Conservation (phyloP, 345 rosid species). For the Aquilaria sinensis region DNA sequence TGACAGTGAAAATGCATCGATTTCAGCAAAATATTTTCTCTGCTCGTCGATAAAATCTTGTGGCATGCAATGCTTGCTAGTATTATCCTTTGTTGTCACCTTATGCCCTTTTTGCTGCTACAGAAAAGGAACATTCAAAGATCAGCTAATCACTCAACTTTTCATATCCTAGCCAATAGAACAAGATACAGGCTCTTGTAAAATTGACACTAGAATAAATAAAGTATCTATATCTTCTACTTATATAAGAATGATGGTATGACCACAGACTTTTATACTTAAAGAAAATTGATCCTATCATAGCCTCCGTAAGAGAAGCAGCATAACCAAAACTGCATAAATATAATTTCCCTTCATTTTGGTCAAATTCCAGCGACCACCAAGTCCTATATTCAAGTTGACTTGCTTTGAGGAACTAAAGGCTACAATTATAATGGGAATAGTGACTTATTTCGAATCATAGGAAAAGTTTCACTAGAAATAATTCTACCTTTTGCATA, state of each 20-base stretch:
- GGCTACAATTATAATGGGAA: no score
- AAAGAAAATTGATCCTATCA: background rate
- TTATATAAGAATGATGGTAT: background rate
- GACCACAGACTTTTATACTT: background rate
- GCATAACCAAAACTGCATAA: no score
- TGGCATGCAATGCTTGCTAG: constrained; percentile 1
- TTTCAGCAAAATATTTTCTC: constrained; percentile 7
- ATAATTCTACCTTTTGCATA: no score
- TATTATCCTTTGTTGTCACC: background rate
- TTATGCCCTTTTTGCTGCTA: background rate
- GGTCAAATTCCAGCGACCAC: no score
- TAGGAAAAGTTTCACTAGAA: no score
- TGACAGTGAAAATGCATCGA: constrained; percentile 7
- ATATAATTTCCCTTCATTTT: no score
- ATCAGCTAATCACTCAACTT: background rate
- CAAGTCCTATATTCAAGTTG: no score
- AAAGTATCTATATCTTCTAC: background rate
- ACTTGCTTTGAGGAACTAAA: no score
- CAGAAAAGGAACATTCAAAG: background rate
- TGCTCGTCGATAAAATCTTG: constrained; percentile 10
- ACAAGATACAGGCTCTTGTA: background rate
- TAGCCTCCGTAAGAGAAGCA: no score
- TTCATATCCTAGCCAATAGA: background rate
- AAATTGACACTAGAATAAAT: background rate
- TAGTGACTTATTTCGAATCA: no score